Percentiles rank a stretch among this genome's conserved stretches.
phyloP scores from a whole-genome alignment of 768 basidiomycete species.

The Mycena pura region DNA sequence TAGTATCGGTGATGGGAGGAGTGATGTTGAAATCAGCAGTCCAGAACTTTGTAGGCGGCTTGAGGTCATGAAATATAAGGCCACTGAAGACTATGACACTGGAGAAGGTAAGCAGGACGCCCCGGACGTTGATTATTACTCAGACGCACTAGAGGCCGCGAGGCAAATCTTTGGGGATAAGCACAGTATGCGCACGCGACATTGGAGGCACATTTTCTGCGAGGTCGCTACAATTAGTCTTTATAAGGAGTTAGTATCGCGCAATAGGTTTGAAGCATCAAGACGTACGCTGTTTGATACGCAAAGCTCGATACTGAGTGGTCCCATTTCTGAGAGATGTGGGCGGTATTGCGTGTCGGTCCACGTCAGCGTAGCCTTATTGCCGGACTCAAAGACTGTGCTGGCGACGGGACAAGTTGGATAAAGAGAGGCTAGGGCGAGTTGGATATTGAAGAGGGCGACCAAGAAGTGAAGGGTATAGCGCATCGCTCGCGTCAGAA shows the following conservation, averaged over 20 bases:
- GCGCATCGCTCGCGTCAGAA: conserved; percentile 1
- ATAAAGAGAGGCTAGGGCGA: conserved; percentile 47
- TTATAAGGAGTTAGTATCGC: conserved; percentile 39
- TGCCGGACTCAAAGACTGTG: conserved; percentile 53
- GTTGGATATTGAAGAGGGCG: conserved; percentile 1
- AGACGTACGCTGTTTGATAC: conserved; percentile 48
- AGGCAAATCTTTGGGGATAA: conserved; percentile 40
- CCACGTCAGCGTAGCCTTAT: conserved; percentile 54
- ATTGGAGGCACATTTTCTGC: conserved; percentile 50
- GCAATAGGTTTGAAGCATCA: neutral
- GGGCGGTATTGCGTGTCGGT: conserved; percentile 53
- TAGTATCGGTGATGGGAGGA: conserved; percentile 31
- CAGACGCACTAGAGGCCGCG: conserved; percentile 39
- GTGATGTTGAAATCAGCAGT: conserved; percentile 59
- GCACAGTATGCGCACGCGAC: conserved; percentile 35
- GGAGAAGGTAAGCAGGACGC: neutral
- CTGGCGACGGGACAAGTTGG: conserved; percentile 55
- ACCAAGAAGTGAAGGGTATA: conserved; percentile 5
- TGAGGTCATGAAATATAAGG: no score
- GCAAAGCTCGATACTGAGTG: conserved; percentile 54
- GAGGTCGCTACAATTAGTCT: conserved; percentile 49
- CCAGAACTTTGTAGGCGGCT: conserved; percentile 47
- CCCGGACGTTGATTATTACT: no score
- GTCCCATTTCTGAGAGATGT: conserved; percentile 47
- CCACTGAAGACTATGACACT: conserved; percentile 45